These are phyloP conservation scores for Blastocystis sp. DNA, from an alignment of 352 stramenopile species.

Conservation along the genomic window DNA sequence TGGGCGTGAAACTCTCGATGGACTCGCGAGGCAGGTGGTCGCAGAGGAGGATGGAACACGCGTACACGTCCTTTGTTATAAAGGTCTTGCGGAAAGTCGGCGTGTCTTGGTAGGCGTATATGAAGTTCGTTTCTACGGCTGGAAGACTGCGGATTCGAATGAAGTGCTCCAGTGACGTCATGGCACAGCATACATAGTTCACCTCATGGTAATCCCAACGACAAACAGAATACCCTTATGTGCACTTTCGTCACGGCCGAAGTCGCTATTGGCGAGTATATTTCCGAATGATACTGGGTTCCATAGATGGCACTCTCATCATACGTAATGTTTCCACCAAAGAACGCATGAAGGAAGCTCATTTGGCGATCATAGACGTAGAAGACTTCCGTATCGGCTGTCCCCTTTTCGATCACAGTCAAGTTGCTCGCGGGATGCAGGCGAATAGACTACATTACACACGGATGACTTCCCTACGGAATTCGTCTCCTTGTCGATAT, in stretches of 20 bases:
- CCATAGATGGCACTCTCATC: conserved; percentile 30
- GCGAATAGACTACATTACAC: conserved; percentile 28
- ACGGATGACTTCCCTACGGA: not conserved
- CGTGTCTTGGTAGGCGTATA: not conserved
- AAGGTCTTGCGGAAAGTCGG: not conserved
- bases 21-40: conserved; percentile 32
- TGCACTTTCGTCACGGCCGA: no score
- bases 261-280: not conserved
- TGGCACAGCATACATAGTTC: conserved; percentile 39
- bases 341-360: not conserved
- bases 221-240: not conserved
- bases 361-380: not conserved
- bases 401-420: not conserved
- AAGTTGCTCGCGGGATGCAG: conserved; percentile 12
- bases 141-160: not conserved
- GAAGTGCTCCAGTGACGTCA: conserved; percentile 40
- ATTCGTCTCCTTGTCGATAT: not conserved
- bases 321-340: not conserved
- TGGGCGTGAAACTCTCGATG: conserved; percentile 14
- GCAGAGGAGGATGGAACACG: conserved; percentile 48
- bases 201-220: not conserved
- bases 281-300: conserved; percentile 16
- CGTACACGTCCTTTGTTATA: not conserved
- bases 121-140: conserved; percentile 4
- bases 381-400: not conserved